phyloP scores from a whole-genome alignment of 306 rosid species.

The Quercus cerris region DNA sequence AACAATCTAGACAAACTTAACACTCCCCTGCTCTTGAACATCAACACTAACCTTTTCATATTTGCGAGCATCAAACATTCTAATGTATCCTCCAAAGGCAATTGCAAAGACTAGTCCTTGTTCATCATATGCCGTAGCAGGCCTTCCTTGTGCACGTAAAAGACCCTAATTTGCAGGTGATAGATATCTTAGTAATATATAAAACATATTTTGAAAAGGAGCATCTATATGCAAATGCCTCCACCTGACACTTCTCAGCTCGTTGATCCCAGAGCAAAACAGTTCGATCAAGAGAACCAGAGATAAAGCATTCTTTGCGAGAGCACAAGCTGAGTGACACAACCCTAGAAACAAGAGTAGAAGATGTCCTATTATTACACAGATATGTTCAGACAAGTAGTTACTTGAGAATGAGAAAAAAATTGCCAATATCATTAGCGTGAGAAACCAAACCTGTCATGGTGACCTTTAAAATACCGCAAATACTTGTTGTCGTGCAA shows the following conservation, averaged over 20 bases:
- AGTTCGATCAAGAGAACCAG: constrained; percentile 92
- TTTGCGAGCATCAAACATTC: constrained; percentile 90
- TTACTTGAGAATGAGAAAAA: constrained; percentile 1
- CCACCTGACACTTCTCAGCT: constrained; percentile 91
- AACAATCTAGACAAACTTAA: not conserved
- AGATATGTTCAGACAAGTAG: not conserved
- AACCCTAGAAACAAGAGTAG: constrained; percentile 51
- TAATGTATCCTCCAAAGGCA: constrained; percentile 85
- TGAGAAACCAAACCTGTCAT: constrained; percentile 64
- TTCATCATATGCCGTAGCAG: constrained; percentile 88
- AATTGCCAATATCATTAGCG: not conserved
- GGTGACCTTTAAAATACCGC: constrained; percentile 97
- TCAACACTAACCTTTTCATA: constrained; percentile 71
- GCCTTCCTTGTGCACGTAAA: constrained; percentile 91
- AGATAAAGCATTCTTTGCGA: constrained; percentile 82
- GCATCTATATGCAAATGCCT: constrained; percentile 10
- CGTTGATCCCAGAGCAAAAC: constrained; percentile 97
- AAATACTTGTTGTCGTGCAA: constrained; percentile 92
- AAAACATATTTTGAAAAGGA: constrained; percentile 13
- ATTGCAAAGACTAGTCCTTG: constrained; percentile 89
- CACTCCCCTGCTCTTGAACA: constrained; percentile 1
- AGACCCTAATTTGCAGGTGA: constrained; percentile 55
- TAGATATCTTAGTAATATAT: not conserved
- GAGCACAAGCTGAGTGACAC: constrained; percentile 92
- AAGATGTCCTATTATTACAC: not conserved